Conservation (phyloP, 305 asterid species). For the Galium porrigens region DNA sequence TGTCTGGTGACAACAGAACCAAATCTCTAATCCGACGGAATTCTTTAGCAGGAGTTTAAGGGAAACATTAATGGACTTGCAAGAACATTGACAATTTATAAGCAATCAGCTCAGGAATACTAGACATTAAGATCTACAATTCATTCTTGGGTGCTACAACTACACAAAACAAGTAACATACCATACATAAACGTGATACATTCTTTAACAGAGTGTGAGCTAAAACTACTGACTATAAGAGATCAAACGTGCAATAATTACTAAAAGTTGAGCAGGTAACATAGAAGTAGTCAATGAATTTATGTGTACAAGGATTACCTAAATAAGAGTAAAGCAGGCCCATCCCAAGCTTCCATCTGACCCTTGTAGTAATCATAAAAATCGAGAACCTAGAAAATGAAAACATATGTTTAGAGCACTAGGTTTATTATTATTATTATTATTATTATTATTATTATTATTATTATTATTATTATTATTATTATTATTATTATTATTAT, state of each 20-base stretch:
- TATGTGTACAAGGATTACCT: conserved; percentile 33
- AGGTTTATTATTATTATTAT: not conserved
- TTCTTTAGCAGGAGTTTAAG: not conserved
- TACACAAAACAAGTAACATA: not conserved
- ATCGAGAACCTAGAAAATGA: conserved; percentile 53
- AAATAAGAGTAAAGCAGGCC: conserved; percentile 95
- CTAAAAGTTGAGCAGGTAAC: not conserved
- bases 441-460: too few relatives aligned
- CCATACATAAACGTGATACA: not conserved
- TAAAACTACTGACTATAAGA: not conserved
- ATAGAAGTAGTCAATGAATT: not conserved
- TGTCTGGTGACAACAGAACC: not conserved
- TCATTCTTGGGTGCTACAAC: too few relatives aligned
- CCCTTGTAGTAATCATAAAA: conserved; percentile 97
- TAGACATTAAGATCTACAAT: not conserved
- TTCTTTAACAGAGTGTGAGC: not conserved
- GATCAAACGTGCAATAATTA: not conserved
- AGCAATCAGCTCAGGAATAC: not conserved
- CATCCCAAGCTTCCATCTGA: conserved; percentile 99
- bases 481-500: too few relatives aligned
- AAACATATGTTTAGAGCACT: conserved; percentile 20
- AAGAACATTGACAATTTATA: not conserved
- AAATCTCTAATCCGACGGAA: not conserved
- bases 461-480: too few relatives aligned
- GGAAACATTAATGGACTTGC: not conserved